Evolutionary conservation across 176 grass and related monocot species (phyloP).

Genomic region (bread wheat (Triticum aestivum)): DNA sequence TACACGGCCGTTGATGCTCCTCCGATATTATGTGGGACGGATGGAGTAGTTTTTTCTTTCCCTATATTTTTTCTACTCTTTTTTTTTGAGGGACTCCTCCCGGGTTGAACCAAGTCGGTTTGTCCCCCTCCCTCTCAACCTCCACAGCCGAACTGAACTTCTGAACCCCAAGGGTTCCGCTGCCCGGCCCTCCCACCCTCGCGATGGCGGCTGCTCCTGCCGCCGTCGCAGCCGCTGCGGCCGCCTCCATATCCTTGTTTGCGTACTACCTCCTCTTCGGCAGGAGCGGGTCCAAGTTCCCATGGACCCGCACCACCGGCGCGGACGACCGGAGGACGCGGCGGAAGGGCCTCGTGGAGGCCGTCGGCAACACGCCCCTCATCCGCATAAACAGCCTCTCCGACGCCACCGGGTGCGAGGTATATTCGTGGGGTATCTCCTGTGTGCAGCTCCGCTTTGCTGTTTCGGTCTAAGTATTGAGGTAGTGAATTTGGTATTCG

Average conservation of each 20-base stretch:
- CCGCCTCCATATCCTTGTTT: slow-evolving; percentile 59
- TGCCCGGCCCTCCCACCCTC: not conserved
- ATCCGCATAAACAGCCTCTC: slow-evolving; percentile 98
- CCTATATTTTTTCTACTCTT: not conserved
- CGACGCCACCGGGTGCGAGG: slow-evolving; percentile 89
- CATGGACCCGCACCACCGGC: not conserved
- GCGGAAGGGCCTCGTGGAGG: slow-evolving; percentile 65
- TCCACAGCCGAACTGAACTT: not conserved
- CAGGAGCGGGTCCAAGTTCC: slow-evolving; percentile 6
- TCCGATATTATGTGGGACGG: too few species aligned
- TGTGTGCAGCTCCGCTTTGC: not conserved
- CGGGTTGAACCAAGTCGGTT: not conserved
- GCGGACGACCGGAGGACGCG: slow-evolving; percentile 24
- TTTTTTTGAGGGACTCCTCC: not conserved
- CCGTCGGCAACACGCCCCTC: slow-evolving; percentile 80
- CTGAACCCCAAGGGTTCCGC: not conserved
- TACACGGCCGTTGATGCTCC: too few species aligned
- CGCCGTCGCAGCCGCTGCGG: slow-evolving; percentile 31
- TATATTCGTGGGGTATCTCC: not conserved
- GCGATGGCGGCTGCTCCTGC: slow-evolving; percentile 46
- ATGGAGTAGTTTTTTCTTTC: too few species aligned
- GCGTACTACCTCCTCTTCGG: slow-evolving; percentile 47
- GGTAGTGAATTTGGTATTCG: not conserved
- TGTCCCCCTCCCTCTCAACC: not conserved
- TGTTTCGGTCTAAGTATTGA: slow-evolving; percentile 8